Base-by-base conservation (phyloP, 495 filamentous ascomycete species). In the Neurospora sp. region DNA sequence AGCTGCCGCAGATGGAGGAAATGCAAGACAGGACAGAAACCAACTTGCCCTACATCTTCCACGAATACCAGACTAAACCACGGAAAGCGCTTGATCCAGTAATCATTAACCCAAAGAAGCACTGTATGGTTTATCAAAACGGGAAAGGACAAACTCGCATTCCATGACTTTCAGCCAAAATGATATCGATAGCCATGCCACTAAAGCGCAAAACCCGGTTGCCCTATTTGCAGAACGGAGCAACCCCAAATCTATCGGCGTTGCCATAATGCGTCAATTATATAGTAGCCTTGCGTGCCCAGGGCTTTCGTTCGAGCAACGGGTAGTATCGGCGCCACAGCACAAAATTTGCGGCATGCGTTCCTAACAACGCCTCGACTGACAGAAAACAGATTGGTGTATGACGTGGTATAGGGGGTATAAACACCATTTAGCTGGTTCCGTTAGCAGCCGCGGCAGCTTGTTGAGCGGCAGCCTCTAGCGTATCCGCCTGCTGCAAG, bases 401-500 rank as follows among this genome's bases (percentile, higher is more conserved):
- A 66, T 66, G 54, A 66, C 27, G 54, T 66, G 54, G 54, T 66
- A 66, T 66, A 66, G 27, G 54, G 48, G 54, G 54, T 66, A 66
- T 66, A 66, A 42, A 39, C 31, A n/a, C 37, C 59, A 12, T 44
- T 71, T 82, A 84, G 74, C 79, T 81, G 6, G 81, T 54, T 39
- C 76, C 78, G 69, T 78, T 78, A 46, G 73, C 70, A 5, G 75
- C 75, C 7, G 78, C 59, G n/a, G 72, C 70, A 14, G 77, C 75
- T 39, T 79, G 78, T 66, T 76, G 71, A 70, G 79, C 79, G 41
- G 84, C 81, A 69, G 81, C 80, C 48, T 82, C 84, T 69, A 84
- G 79, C 7, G 78, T 78, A 38, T 96, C 92, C 18, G 94, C 94
- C 81, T 94, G 90, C 74, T 93, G 89, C 76, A 95, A 88, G 42